These are phyloP conservation scores for Oryza glaberrima DNA, from an alignment of 176 grass and related monocot genomes.

Conservation along the genomic window DNA sequence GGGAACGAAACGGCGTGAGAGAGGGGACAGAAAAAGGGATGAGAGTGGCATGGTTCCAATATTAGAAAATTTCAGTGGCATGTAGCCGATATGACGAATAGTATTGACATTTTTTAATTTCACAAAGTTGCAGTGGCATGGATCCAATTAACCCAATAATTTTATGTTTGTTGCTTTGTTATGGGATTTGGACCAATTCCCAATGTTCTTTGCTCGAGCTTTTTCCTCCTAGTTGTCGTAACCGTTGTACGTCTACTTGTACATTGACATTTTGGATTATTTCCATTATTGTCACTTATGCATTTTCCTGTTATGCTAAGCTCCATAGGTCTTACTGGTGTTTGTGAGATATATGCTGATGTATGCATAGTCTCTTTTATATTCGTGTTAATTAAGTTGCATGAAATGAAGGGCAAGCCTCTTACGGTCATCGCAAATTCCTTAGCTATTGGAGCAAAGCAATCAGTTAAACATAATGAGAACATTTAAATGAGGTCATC, in stretches of 20 bases:
- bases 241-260: conserved; percentile 59
- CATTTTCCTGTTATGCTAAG: conserved; percentile 58
- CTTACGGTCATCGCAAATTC: conserved; percentile 65
- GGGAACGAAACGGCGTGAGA: no score
- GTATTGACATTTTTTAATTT: no score
- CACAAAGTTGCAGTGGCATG: no score
- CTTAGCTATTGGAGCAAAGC: conserved; percentile 47
- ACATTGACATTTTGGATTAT: conserved; percentile 60
- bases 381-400: conserved; percentile 60
- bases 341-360: conserved; percentile 54
- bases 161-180: conserved; percentile 64
- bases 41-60: no score
- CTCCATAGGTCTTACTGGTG: conserved; percentile 52
- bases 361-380: conserved; percentile 48
- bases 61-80: no score
- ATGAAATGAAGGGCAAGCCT: conserved; percentile 62
- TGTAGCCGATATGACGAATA: no score
- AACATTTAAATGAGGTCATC: background rate
- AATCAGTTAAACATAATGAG: no score
- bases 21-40: no score
- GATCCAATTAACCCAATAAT: no score
- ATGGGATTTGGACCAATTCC: conserved; percentile 72
- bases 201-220: conserved; percentile 72
- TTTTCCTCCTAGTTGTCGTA: conserved; percentile 61
- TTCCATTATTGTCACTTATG: conserved; percentile 67